A percentile compares a stretch with the other conserved stretches of the same genome.
Evolutionary conservation across 768 basidiomycete genomes (phyloP).

Genomic region (Aureoboletus auriporus): DNA sequence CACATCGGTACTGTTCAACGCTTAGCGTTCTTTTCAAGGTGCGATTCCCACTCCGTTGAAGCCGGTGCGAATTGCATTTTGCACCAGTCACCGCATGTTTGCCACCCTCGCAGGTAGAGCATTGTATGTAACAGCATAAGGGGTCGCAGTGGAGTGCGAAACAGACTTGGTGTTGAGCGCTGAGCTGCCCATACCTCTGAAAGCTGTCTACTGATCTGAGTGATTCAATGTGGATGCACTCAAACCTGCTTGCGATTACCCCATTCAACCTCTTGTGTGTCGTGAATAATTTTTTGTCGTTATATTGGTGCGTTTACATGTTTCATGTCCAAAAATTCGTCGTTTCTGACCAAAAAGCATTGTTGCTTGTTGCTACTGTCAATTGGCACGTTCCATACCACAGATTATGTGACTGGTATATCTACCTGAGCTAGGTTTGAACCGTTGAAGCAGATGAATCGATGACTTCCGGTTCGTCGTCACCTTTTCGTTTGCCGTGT

Average conservation of each 20-base stretch:
- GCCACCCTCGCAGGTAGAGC: background rate
- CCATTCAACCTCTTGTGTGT: background rate
- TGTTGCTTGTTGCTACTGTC: background rate
- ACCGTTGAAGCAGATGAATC: background rate
- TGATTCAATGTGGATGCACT: background rate
- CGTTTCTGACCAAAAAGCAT: background rate
- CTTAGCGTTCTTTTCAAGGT: background rate
- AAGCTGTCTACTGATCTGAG: background rate
- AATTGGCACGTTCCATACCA: background rate
- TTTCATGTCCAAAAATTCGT: background rate
- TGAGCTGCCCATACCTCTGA: too few species aligned
- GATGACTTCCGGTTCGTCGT: background rate
- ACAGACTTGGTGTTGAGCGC: too few species aligned
- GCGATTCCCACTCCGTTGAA: background rate
- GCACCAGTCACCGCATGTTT: background rate
- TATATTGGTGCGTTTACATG: constrained; percentile 8
- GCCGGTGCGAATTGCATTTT: background rate
- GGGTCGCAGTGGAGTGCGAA: too few species aligned
- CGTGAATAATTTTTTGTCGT: background rate
- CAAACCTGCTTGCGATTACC: background rate
- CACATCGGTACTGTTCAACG: background rate
- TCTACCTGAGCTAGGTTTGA: background rate
- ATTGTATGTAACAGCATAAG: background rate
- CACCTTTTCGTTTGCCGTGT: background rate
- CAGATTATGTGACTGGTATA: background rate